Evolutionary conservation across 2,329 filamentous ascomycete species (phyloP), one percentile per base, ranked within the genome.

Genomic region (Sporothrix sp.): DNA sequence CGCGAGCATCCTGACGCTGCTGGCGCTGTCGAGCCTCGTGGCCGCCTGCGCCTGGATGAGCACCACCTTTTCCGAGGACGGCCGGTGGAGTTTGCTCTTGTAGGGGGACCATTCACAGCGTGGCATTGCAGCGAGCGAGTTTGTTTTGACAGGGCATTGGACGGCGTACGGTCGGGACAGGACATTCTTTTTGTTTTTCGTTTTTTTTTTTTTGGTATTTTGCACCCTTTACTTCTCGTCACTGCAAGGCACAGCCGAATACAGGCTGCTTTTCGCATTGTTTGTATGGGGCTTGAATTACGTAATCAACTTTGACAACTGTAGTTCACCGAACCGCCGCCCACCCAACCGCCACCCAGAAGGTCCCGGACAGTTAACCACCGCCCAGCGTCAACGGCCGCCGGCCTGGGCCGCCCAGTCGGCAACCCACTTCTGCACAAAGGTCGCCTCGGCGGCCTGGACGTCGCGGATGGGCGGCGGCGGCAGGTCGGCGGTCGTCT

Each of bases 1-100:
- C 8, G 85, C 84, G 40, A 77, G 78, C 13, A 76, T 88, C 54
- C 57, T 72, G 48, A 89, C 85, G 13, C 65, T 78, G 4, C 51
- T 81, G 10, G 63, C 82, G 3, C 61, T 86, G 1, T 61, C 73
- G 10, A 65, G 71, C 7, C 67, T 85, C 37, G 52, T 83, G 20
- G 72, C 71, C 1, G 76, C 76, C n/a, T 60, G 71, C 7, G 36
- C 65, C 3, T 77, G 55, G 55, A 18, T 55, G 37, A 23, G 32
- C 18, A 42, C 50, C 28, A 48, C 50, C 28, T n/a, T 55, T 32
- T 43, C 47, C 18, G 54, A 56, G 45, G 13, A 20, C 27, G 37
- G 46, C 32, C 32, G 36, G 38, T 53, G 40, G 44, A 32, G 37
- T 16, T 28, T 33, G n/a, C 13, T 43, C 3, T 45, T 48, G 6